Conservation (phyloP, 2,329 filamentous ascomycete species). For the Fonsecaea monophora region DNA sequence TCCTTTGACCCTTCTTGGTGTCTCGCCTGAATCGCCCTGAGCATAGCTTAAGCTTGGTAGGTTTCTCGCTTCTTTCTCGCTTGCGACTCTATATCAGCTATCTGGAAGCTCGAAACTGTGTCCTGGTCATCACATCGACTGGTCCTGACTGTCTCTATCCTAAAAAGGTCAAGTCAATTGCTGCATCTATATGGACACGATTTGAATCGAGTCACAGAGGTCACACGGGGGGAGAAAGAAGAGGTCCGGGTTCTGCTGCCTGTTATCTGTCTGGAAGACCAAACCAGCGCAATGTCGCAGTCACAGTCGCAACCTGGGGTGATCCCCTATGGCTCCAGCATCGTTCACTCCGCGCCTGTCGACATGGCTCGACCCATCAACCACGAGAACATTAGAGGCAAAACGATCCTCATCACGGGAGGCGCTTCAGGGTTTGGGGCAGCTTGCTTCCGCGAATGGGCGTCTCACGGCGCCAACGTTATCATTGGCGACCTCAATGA, state of each 20-base stretch:
- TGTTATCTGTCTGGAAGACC: not conserved
- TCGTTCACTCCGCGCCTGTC: slow-evolving; percentile 29
- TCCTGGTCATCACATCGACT: too few relatives aligned
- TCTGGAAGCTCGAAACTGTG: too few relatives aligned
- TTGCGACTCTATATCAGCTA: too few relatives aligned
- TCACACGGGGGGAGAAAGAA: not conserved
- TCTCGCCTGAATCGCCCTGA: not conserved
- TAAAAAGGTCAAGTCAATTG: too few relatives aligned
- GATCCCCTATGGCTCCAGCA: slow-evolving; percentile 21
- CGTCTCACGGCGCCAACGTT: slow-evolving; percentile 63
- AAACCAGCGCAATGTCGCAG: not conserved
- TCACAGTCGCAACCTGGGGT: slow-evolving; percentile 1
- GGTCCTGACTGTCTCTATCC: too few relatives aligned
- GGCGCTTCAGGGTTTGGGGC: slow-evolving; percentile 68
- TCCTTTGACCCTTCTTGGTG: not conserved
- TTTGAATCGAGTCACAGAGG: not conserved
- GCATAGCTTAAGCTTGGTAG: not conserved
- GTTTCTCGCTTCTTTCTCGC: not conserved
- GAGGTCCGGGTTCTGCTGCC: not conserved
- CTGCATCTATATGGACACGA: not conserved
- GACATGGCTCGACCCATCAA: slow-evolving; percentile 29
- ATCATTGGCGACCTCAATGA: slow-evolving; percentile 69
- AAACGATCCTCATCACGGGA: slow-evolving; percentile 69
- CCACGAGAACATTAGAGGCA: slow-evolving; percentile 43
- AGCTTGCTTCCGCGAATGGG: slow-evolving; percentile 62